These are phyloP conservation scores for Hypoxylon rubiginosum DNA, from an alignment of 2,329 filamentous ascomycete species.

Conservation along the genomic window DNA sequence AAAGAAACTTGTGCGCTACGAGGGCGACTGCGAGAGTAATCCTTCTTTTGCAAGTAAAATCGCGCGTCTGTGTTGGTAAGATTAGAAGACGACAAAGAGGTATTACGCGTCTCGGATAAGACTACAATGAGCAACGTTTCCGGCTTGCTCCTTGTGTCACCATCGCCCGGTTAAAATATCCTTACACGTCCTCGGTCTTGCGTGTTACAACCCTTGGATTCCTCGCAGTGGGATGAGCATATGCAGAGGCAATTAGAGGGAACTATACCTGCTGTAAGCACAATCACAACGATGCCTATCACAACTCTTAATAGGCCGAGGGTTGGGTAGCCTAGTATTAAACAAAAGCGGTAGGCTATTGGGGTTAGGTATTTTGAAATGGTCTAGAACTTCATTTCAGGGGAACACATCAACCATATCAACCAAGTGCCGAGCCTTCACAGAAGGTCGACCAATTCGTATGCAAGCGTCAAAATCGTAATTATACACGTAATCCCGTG, in stretches of 20 bases:
- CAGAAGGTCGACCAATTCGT: conserved; percentile 4
- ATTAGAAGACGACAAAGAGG: not conserved
- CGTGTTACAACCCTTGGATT: not conserved
- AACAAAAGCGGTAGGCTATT: not conserved
- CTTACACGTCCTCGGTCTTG: not conserved
- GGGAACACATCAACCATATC: not conserved
- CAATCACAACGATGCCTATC: not conserved
- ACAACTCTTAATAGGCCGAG: not conserved
- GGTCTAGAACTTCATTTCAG: not conserved
- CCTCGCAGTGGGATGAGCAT: not conserved
- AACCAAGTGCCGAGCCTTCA: not conserved
- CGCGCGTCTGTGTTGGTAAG: not conserved
- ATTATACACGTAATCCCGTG: conserved; percentile 7
- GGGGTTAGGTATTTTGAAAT: not conserved
- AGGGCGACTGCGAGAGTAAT: not conserved
- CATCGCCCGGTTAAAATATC: not conserved
- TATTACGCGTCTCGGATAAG: not conserved
- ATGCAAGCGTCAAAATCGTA: conserved; percentile 3
- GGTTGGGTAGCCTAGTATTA: not conserved
- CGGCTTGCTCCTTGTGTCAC: not conserved
- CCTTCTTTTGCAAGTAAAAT: not conserved
- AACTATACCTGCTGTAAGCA: no score
- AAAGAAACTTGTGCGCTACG: not conserved
- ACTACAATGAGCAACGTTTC: not conserved
- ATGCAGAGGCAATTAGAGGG: no score